Conservation (phyloP, 805 yeast species). For the Zygoascus tannicola region DNA sequence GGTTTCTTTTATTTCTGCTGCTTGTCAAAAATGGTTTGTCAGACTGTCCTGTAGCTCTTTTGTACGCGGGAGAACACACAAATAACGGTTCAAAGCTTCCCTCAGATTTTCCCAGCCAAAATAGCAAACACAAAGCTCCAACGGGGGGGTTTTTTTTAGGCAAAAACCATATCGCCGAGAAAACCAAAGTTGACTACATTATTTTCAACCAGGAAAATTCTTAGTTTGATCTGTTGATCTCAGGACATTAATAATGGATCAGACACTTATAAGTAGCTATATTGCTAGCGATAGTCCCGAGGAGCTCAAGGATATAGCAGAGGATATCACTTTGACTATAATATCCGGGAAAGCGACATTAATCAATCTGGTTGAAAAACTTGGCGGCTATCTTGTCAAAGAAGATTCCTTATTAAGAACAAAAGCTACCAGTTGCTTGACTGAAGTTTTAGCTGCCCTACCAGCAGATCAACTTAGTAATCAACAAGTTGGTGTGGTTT, state of each 20-base stretch:
- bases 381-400: slow-evolving; percentile 57
- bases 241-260: slow-evolving; percentile 14
- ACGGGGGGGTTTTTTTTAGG: too few species aligned
- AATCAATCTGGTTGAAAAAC: slow-evolving; percentile 43
- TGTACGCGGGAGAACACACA: too few species aligned
- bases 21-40: too few species aligned
- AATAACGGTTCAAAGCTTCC: too few species aligned
- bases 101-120: too few species aligned
- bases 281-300: slow-evolving; percentile 35
- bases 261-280: slow-evolving; percentile 28
- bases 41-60: too few species aligned
- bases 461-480: slow-evolving; percentile 26
- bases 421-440: slow-evolving; percentile 38
- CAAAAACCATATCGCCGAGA: too few species aligned
- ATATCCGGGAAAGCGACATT: slow-evolving; percentile 24
- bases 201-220: too few species aligned
- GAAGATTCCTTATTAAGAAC: slow-evolving; percentile 45
- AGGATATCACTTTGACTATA: slow-evolving; percentile 22
- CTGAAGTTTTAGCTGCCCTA: slow-evolving; percentile 31
- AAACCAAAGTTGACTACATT: too few species aligned
- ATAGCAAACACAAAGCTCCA: too few species aligned
- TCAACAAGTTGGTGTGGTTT: slow-evolving; percentile 29
- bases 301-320: slow-evolving; percentile 9
- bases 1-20: too few species aligned
- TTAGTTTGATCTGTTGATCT: too few species aligned